phyloP scores from a whole-genome alignment of 176 grass and related monocot genomes.

The Avena insularis region DNA sequence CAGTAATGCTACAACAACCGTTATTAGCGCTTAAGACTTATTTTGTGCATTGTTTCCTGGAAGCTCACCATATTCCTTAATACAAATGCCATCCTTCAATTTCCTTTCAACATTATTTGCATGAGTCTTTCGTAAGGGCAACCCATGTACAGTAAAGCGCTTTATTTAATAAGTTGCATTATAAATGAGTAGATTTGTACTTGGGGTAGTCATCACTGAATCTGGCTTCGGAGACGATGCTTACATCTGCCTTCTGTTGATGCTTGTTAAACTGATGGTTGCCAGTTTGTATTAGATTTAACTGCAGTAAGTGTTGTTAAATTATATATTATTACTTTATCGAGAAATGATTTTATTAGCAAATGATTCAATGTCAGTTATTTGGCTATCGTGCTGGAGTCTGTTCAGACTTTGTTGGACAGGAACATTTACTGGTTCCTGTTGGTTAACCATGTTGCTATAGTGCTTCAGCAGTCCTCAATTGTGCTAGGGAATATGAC shows the following conservation, averaged over 20 bases:
- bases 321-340: not conserved
- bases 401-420: constrained; percentile 16
- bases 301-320: not conserved
- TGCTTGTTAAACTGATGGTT: constrained; percentile 9
- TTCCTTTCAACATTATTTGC: not conserved
- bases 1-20: not conserved
- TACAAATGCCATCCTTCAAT: not conserved
- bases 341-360: not conserved
- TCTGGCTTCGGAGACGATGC: not conserved
- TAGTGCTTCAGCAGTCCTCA: not conserved
- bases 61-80: constrained; percentile 7
- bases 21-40: not conserved
- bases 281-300: not conserved
- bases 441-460: constrained; percentile 1
- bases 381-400: not conserved
- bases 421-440: not conserved
- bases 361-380: not conserved
- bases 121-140: not conserved
- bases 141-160: not conserved
- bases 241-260: constrained; percentile 12
- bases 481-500: not conserved
- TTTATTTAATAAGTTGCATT: constrained; percentile 24
- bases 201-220: not conserved
- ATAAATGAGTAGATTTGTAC: not conserved
- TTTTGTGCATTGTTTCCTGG: not conserved